Percentiles rank a stretch among this genome's conserved stretches.
Evolutionary conservation across 208 protist genomes (phyloP).

Genomic region (Trypanosoma scelopori): DNA sequence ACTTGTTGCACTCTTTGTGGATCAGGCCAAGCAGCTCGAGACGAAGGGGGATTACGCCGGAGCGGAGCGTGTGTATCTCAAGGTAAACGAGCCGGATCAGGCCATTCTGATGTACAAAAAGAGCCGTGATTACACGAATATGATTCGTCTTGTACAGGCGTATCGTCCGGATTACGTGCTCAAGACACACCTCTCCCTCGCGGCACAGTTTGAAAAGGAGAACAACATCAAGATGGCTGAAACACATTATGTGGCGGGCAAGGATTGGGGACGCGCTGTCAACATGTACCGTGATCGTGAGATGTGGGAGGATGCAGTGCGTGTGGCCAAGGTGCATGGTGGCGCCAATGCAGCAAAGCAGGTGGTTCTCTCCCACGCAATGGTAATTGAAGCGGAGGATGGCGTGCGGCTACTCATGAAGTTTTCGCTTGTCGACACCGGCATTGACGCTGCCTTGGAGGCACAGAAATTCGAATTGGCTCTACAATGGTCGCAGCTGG

Average conservation of each 20-base stretch:
- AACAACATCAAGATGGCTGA: conserved; percentile 93
- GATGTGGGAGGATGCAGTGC: conserved; percentile 97
- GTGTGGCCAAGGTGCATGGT: conserved; percentile 95
- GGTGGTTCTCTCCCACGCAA: conserved; percentile 92
- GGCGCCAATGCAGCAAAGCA: conserved; percentile 93
- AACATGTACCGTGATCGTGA: conserved; percentile 97
- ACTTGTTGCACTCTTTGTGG: conserved; percentile 91
- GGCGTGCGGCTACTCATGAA: conserved; percentile 94
- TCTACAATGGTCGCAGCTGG: conserved; percentile 90
- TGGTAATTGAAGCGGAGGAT: conserved; percentile 92
- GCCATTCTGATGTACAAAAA: conserved; percentile 97
- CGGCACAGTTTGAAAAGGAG: conserved; percentile 95
- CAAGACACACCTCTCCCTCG: conserved; percentile 95
- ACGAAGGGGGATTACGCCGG: conserved; percentile 92
- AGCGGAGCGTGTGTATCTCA: conserved; percentile 96
- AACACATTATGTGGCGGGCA: conserved; percentile 93
- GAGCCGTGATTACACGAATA: conserved; percentile 90
- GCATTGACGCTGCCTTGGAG: conserved; percentile 96
- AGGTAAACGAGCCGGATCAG: conserved; percentile 95
- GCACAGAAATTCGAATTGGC: conserved; percentile 93
- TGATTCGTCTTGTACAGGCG: conserved; percentile 93
- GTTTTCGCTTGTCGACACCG: conserved; percentile 93
- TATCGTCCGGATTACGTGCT: conserved; percentile 92
- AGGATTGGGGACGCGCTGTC: conserved; percentile 95
- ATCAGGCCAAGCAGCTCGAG: conserved; percentile 94